Evolutionary conservation across 805 yeast species (phyloP), one percentile per base, ranked within the genome.

Genomic region (Priceomyces haplophilus): DNA sequence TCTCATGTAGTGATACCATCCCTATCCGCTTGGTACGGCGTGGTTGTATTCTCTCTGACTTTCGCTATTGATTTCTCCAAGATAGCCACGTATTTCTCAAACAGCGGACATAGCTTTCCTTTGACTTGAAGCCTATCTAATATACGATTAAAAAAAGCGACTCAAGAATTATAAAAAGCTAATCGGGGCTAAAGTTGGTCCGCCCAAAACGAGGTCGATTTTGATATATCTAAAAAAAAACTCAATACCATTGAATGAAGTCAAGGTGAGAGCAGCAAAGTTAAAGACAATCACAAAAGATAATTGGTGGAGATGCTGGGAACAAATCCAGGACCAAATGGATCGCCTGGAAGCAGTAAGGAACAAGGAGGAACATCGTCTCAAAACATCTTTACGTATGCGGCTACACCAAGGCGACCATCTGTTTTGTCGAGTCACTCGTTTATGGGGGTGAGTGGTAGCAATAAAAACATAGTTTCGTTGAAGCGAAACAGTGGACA

Each of bases 1-100:
- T 51, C 36, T 56, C 61, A 41, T 57, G 62, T 34, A 65, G 57
- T 2, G 64, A 57, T 19, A 65, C 68, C 70, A 64, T 64, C 8
- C 20, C 35, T 6, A 16, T 10, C 29, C 32, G 23, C n/a, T 8
- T 21, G 8, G 24, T 21, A 21, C 8, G 24, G 8, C 8, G 24
- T 21, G 24, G 8, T 21, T 21, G 8, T 7, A 21, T 21, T 21
- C 8, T 21, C 24, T 21, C 24, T 8, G 6, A 7, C 24, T 21
- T 21, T 21, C 24, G 8, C 24, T 7, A 21, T 8, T 21, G 24
- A 21, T 7, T 8, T 21, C 24, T 21, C 6, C 8, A 21, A n/a
- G n/a, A n/a, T n/a, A n/a, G n/a, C n/a, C n/a, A n/a, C n/a, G n/a
- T n/a, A n/a, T n/a, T n/a, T n/a, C n/a, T n/a, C n/a, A n/a, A n/a